Evolutionary conservation across 2,329 filamentous ascomycete species (phyloP), one percentile per base, ranked within the genome.

Genomic region (Acephala macrosclerotiorum): DNA sequence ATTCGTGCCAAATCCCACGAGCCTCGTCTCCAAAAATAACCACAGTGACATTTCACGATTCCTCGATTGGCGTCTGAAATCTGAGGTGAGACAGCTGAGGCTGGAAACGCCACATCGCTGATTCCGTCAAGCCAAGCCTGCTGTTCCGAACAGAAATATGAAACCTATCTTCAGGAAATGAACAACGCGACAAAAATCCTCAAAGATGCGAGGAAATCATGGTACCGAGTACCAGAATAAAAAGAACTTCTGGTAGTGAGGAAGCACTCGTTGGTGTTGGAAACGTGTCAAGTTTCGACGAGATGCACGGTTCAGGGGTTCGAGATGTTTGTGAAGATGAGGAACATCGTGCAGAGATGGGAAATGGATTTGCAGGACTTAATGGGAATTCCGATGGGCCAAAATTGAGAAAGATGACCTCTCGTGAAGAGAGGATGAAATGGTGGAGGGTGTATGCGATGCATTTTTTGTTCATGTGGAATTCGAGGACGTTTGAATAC

Each of bases 401-500:
- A 16, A 53, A 18, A 8, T 7, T n/a, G n/a, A 53, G 49, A 53
- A 53, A 53, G 25, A 53, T 53, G 49, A 18, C 25, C 26, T 22
- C 25, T 53, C 49, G 33, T 1, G 55, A 57, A 36, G 58, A 66
- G 42, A 65, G 60, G 29, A 63, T 26, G 59, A 70, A 66, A 45
- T 71, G 70, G 70, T 71, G 72, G 62, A 76, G 76, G 55, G 72
- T 85, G 11, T 87, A 85, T 67, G 68, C 80, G 33, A 84, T 83
- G 22, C 83, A 86, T 73, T 81, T 82, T 59, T 75, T 86, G 11
- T 86, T 84, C 20, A 83, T 82, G 63, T 86, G 83, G 83, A 86
- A 85, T 71, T 81, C 82, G 6, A 81, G 84, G 53, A 80, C 81
- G 51, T 86, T 85, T 66, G 84, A 86, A 71, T 86, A 86, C 65